These are phyloP conservation scores for Aegilops sharonensis DNA, from an alignment of 176 grass and related monocot genomes.

Conservation along the genomic window DNA sequence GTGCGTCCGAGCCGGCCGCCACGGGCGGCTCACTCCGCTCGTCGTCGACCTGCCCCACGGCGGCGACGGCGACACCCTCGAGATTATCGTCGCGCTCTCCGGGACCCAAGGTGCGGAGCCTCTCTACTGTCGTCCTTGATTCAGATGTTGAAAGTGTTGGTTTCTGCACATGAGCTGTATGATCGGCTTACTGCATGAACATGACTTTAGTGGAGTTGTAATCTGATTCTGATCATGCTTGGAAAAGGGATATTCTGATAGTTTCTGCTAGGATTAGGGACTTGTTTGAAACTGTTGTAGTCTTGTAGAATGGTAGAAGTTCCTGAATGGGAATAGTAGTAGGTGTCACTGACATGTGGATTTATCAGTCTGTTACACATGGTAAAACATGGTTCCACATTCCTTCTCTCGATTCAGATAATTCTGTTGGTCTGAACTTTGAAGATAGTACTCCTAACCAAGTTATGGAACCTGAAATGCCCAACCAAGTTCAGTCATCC, in stretches of 20 bases:
- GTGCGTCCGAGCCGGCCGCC: not conserved
- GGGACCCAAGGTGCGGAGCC: not conserved
- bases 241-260: too few relatives aligned
- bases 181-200: too few relatives aligned
- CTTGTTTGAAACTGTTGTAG: not conserved
- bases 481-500: too few relatives aligned
- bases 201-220: too few relatives aligned
- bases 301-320: too few relatives aligned
- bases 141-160: not conserved
- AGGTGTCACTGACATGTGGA: not conserved
- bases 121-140: not conserved
- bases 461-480: too few relatives aligned
- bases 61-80: not conserved
- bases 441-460: too few relatives aligned
- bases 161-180: not conserved
- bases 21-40: slow-evolving; percentile 21
- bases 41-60: slow-evolving; percentile 4
- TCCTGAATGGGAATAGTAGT: not conserved
- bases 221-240: too few relatives aligned
- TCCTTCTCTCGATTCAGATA: too few relatives aligned
- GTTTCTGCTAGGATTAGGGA: not conserved
- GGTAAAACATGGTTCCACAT: not conserved
- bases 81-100: not conserved
- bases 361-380: not conserved
- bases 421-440: too few relatives aligned